Percentiles rank a stretch among this genome's conserved stretches.
Conservation (phyloP, 257 asterid species). For the Salvia rosmarinus region DNA sequence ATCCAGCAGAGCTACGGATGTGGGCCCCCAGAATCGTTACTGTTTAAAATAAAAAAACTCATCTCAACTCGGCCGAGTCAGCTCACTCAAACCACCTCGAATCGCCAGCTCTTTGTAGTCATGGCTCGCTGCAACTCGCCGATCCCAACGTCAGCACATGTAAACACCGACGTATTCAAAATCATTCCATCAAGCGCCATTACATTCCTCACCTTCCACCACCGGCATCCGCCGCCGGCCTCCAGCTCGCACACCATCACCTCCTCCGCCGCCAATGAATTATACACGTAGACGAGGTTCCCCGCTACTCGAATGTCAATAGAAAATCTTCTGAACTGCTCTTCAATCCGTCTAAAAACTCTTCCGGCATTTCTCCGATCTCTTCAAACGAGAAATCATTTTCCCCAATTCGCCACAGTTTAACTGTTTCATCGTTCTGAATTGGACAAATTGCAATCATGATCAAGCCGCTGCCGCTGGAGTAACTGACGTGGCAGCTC, state of each 20-base stretch:
- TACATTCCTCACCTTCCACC: conserved; percentile 62
- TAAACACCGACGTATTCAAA: conserved; percentile 43
- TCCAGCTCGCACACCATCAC: conserved; percentile 64
- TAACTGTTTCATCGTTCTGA: conserved; percentile 37
- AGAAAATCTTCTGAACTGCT: conserved; percentile 35
- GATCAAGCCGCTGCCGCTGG: conserved; percentile 34
- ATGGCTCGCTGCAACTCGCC: conserved; percentile 51
- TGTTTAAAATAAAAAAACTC: no score
- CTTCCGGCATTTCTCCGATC: conserved; percentile 66
- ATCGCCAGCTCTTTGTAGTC: conserved; percentile 31
- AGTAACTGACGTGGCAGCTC: conserved; percentile 46
- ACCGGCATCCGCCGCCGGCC: conserved; percentile 48
- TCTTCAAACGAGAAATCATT: conserved; percentile 37
- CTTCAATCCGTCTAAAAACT: conserved; percentile 39
- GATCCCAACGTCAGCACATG: conserved; percentile 57
- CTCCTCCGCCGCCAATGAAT: conserved; percentile 49
- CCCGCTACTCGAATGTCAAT: conserved; percentile 49
- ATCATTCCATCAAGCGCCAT: conserved; percentile 44
- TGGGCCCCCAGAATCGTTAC: no score
- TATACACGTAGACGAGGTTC: conserved; percentile 43
- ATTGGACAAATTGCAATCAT: conserved; percentile 43
- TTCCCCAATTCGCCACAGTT: conserved; percentile 50
- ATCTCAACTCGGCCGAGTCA: no score
- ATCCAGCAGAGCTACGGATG: no score
- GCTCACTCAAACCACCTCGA: conserved; percentile 16